Evolutionary conservation across 176 grass and related monocot genomes (phyloP).

Genomic region (Juncus inflexus): DNA sequence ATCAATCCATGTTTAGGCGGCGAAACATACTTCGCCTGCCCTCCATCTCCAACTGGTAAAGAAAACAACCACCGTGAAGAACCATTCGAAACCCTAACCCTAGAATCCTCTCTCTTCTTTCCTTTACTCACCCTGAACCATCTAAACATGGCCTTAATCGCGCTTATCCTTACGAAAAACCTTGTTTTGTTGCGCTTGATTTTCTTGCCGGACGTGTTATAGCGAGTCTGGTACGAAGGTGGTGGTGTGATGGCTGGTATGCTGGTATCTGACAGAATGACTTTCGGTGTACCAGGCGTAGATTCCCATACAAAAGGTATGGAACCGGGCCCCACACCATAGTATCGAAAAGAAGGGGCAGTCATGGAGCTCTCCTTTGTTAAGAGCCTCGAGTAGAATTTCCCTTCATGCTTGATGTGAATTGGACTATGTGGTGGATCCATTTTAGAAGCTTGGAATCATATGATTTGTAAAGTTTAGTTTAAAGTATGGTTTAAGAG

Average conservation of each 20-base stretch:
- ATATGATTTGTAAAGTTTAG: neutral
- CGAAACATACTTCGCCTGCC: conserved; percentile 10
- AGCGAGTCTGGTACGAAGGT: conserved; percentile 41
- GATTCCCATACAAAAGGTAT: conserved; percentile 95
- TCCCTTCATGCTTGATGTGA: conserved; percentile 67
- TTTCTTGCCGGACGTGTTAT: neutral
- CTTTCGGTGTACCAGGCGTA: conserved; percentile 72
- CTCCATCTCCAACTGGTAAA: conserved; percentile 25
- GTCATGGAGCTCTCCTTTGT: conserved; percentile 68
- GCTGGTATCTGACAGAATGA: conserved; percentile 16
- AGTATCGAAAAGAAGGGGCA: conserved; percentile 64
- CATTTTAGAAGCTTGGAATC: neutral
- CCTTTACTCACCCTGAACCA: conserved; percentile 30
- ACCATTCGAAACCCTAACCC: conserved; percentile 28
- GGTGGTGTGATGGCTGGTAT: conserved; percentile 61
- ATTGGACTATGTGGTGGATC: conserved; percentile 48
- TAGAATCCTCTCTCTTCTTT: conserved; percentile 3
- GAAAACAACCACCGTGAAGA: conserved; percentile 49
- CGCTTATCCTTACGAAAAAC: conserved; percentile 30
- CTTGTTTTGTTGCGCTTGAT: conserved; percentile 27
- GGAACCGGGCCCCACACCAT: conserved; percentile 52
- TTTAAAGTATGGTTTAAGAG: neutral
- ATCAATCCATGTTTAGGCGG: neutral
- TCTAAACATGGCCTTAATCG: conserved; percentile 42
- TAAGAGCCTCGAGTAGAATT: conserved; percentile 77